These are phyloP conservation scores for Amanita inopinata DNA, from an alignment of 768 basidiomycete species.

Conservation along the genomic window DNA sequence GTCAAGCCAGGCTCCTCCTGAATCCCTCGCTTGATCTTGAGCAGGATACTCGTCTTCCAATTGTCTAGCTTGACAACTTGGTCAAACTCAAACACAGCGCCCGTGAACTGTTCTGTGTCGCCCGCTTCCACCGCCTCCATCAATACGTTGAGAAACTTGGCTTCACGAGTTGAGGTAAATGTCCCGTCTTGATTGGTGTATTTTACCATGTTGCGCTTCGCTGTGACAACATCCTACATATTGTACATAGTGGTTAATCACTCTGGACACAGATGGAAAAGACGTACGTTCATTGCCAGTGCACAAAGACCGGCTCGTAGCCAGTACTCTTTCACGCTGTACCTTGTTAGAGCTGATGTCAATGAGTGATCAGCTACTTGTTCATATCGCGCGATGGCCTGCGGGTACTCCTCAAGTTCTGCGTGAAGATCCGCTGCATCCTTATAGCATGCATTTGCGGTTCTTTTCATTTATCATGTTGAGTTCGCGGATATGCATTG, in stretches of 20 bases:
- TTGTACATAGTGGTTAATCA: not conserved
- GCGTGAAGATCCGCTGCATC: conserved; percentile 94
- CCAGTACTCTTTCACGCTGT: conserved; percentile 98
- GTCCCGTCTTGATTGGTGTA: conserved; percentile 79
- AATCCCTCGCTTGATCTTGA: conserved; percentile 82
- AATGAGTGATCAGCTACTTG: conserved; percentile 83
- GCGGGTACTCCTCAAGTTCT: conserved; percentile 74
- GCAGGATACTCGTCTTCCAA: conserved; percentile 88
- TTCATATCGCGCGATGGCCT: conserved; percentile 84
- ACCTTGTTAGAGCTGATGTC: conserved; percentile 80
- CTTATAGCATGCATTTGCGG: conserved; percentile 92
- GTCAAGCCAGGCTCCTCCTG: conserved; percentile 35
- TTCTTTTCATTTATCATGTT: conserved; percentile 37
- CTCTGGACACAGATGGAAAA: too few relatives aligned
- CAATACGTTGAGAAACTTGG: conserved; percentile 73
- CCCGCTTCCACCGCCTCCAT: conserved; percentile 56
- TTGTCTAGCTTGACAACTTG: conserved; percentile 88
- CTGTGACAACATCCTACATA: conserved; percentile 72
- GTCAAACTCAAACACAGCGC: conserved; percentile 85
- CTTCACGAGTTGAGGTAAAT: conserved; percentile 84
- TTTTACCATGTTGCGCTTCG: conserved; percentile 65
- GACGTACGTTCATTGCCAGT: conserved; percentile 73
- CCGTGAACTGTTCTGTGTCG: conserved; percentile 58
- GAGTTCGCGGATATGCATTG: not conserved
- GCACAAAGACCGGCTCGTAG: conserved; percentile 79